These are phyloP conservation scores for Cutaneotrichosporon daszewskae DNA, from an alignment of 1,284 basidiomycete species.

Conservation along the genomic window DNA sequence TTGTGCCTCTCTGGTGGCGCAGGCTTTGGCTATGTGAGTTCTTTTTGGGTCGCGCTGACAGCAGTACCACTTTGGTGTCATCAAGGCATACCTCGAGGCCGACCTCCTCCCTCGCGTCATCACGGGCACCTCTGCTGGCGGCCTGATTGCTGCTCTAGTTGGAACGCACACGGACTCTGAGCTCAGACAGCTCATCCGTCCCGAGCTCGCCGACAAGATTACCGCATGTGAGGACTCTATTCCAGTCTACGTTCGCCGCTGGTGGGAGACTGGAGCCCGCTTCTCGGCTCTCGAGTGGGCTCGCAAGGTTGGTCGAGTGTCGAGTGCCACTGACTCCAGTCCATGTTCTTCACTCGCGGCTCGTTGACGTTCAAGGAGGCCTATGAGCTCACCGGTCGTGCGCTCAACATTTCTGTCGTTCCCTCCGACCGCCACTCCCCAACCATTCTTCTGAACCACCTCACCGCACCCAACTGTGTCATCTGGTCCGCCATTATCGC, in stretches of 20 bases:
- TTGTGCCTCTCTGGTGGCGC: conserved; percentile 92
- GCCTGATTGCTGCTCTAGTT: conserved; percentile 69
- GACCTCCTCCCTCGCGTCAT: conserved; percentile 82
- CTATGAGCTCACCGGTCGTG: conserved; percentile 84
- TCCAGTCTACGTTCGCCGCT: conserved; percentile 70
- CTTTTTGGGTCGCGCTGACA: conserved; percentile 6
- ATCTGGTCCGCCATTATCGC: conserved; percentile 54
- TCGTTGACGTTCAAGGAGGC: conserved; percentile 95
- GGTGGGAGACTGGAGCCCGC: conserved; percentile 81
- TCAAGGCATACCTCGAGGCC: conserved; percentile 84
- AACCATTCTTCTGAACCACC: conserved; percentile 90
- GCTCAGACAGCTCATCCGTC: conserved; percentile 68
- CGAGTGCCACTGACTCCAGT: conserved; percentile 45
- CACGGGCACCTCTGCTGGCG: conserved; percentile 85
- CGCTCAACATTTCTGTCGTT: conserved; percentile 88
- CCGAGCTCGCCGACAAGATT: conserved; percentile 76
- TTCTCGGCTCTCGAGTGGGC: conserved; percentile 93
- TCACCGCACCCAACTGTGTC: conserved; percentile 82
- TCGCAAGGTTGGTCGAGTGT: conserved; percentile 55
- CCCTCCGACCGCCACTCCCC: conserved; percentile 94
- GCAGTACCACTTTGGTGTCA: conserved; percentile 69
- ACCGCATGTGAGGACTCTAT: conserved; percentile 85
- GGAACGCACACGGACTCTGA: conserved; percentile 90
- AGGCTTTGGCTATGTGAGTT: conserved; percentile 76
- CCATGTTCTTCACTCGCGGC: conserved; percentile 84